Base-by-base conservation (phyloP, 176 grass and related monocot species). In the Stipa capillata region DNA sequence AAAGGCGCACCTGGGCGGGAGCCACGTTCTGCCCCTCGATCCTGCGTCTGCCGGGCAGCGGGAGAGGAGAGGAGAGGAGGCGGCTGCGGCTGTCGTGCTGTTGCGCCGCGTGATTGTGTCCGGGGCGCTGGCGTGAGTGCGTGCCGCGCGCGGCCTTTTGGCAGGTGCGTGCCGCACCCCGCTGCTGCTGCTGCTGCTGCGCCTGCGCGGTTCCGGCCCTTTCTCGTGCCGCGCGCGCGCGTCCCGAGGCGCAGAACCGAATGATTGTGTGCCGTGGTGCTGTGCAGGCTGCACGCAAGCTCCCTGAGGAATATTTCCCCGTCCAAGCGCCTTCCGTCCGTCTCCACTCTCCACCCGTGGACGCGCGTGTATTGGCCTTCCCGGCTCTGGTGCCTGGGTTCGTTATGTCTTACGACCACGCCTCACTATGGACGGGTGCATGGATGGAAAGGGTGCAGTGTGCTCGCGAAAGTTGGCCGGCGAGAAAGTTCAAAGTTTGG, bases 211-310 rank as follows among this genome's bases (percentile, higher is more conserved):
- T n/a, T n/a, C n/a, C 40, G 3, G 42, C 52, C 53, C 35, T 69
- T 76, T 40, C 40, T 11, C 63, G n/a, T 45, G 74, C 74, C 67
- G 41, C 62, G 47, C 58, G 52, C 53, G 56, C 73, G 72, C 12
- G 45, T 29, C 56, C 80, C 73, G 73, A 83, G 65, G 51, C n/a
- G n/a, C n/a, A n/a, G n/a, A 73, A 82, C 85, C 85, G 79, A 77
- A 91, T 91, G 76, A 91, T 91, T 88, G 78, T 47, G 73, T 53
- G 63, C 37, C 31, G 25, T n/a, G n/a, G n/a, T n/a, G n/a, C n/a
- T n/a, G n/a, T 39, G 79, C 79, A n/a, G n/a, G n/a, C n/a, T n/a
- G n/a, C n/a, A n/a, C 52, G 50, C 61, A 49, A 77, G 66, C 54
- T 31, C 40, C 53, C 65, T 51, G n/a, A n/a, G n/a, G n/a, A n/a